Conservation (phyloP, 148 eudicot genomes). For the Cornus suecica region DNA sequence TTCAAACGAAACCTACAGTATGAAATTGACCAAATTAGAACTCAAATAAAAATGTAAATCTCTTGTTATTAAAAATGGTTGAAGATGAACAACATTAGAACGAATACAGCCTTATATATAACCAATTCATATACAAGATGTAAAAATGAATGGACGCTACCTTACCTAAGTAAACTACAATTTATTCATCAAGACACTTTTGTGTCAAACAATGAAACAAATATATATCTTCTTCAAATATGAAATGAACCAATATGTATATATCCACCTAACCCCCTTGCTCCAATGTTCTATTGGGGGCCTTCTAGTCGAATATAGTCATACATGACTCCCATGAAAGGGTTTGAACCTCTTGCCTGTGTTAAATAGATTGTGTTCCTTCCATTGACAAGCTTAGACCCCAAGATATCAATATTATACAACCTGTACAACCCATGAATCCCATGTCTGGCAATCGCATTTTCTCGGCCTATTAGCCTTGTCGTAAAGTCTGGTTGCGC, state of each 20-base stretch:
- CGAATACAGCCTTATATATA: no score
- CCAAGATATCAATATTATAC: slow-evolving; percentile 28
- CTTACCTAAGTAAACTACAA: no score
- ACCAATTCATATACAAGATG: no score
- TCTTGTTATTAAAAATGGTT: no score
- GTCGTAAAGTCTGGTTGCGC: slow-evolving; percentile 36
- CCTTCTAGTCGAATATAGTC: slow-evolving; percentile 65
- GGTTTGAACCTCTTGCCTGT: slow-evolving; percentile 33
- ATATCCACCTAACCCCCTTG: not conserved
- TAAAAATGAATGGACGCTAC: no score
- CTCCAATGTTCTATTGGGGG: slow-evolving; percentile 21
- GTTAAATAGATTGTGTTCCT: slow-evolving; percentile 42
- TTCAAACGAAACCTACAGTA: no score
- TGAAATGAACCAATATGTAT: not conserved
- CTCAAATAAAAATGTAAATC: no score
- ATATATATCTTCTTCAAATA: no score
- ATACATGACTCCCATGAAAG: slow-evolving; percentile 51
- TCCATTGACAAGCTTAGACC: slow-evolving; percentile 32
- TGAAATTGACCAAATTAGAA: no score
- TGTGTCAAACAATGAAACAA: no score
- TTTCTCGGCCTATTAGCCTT: slow-evolving; percentile 42
- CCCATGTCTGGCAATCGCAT: slow-evolving; percentile 65
- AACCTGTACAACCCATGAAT: slow-evolving; percentile 55
- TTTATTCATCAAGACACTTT: no score
- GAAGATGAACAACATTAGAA: no score